phyloP scores from a whole-genome alignment of 306 rosid genomes.

The Hippophae gyantsensis region DNA sequence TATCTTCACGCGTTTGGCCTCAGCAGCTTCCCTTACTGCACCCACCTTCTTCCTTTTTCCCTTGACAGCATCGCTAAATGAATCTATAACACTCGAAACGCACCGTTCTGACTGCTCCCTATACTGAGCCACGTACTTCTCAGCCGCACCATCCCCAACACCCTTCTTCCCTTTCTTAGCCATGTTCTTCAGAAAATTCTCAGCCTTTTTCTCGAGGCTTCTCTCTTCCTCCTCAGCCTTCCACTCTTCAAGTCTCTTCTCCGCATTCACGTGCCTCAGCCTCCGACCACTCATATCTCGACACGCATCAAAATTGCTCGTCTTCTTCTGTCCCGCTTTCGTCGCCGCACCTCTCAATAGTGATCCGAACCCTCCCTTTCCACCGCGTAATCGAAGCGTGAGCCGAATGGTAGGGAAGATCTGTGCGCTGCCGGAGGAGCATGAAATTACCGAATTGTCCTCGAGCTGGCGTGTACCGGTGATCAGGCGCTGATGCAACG shows the following conservation, averaged over 20 bases:
- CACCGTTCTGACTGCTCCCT: constrained; percentile 73
- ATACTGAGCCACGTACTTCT: constrained; percentile 75
- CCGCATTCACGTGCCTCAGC: constrained; percentile 91
- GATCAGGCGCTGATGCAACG: constrained; percentile 58
- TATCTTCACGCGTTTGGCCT: constrained; percentile 57
- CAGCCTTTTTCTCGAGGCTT: constrained; percentile 64
- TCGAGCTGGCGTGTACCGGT: constrained; percentile 52
- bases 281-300: constrained; percentile 96
- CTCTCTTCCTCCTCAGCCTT: constrained; percentile 67
- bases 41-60: constrained; percentile 60
- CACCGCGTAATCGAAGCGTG: constrained; percentile 60
- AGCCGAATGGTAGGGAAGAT: constrained; percentile 60
- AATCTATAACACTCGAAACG: constrained; percentile 52
- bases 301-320: constrained; percentile 92
- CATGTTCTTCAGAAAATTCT: constrained; percentile 61
- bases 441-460: constrained; percentile 32
- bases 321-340: constrained; percentile 94
- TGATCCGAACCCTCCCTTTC: constrained; percentile 97
- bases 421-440: constrained; percentile 24
- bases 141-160: constrained; percentile 53
- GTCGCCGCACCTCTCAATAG: constrained; percentile 88
- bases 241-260: constrained; percentile 93
- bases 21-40: constrained; percentile 1
- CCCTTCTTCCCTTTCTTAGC: constrained; percentile 83
- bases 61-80: constrained; percentile 58